A percentile compares a stretch with the other conserved stretches of the same genome.
These are phyloP conservation scores for Talaromyces rugulosus DNA, from an alignment of 2,329 filamentous ascomycete species.

Conservation along the genomic window DNA sequence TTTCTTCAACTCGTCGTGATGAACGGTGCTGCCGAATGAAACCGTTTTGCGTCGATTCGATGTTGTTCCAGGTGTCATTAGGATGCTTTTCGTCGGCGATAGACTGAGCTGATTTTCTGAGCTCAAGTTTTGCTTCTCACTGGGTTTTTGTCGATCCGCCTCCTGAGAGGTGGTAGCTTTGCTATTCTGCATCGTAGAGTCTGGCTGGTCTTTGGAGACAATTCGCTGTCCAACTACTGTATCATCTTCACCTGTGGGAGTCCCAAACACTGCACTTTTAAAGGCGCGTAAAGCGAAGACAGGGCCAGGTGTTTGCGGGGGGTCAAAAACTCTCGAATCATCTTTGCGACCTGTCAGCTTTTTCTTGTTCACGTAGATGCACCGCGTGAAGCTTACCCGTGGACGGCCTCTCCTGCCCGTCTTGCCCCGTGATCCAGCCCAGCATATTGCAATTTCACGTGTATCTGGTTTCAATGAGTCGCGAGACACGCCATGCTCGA, in stretches of 20 bases:
- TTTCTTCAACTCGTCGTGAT: conserved; percentile 53
- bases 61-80: conserved; percentile 60
- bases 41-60: conserved; percentile 57
- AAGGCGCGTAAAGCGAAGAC: conserved; percentile 65
- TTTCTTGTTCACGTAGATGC: conserved; percentile 3
- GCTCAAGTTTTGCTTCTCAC: conserved; percentile 21
- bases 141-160: conserved; percentile 18
- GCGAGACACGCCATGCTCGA: background rate
- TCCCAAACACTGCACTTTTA: conserved; percentile 62
- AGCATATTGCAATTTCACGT: conserved; percentile 22
- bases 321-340: conserved; percentile 53
- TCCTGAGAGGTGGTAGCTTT: background rate
- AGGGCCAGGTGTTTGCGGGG: conserved; percentile 62
- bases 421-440: conserved; percentile 31
- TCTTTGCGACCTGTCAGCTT: conserved; percentile 21
- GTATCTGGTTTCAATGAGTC: background rate
- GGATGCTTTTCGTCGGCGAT: conserved; percentile 59
- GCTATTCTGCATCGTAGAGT: background rate
- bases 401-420: conserved; percentile 24
- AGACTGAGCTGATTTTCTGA: conserved; percentile 27
- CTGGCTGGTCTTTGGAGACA: background rate
- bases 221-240: conserved; percentile 12
- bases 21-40: conserved; percentile 55
- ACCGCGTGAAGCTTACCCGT: conserved; percentile 20
- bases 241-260: conserved; percentile 51